A percentile compares a stretch with the other conserved stretches of the same genome.
Evolutionary conservation across 805 yeast species (phyloP).

Genomic region (Candida peoriensis): DNA sequence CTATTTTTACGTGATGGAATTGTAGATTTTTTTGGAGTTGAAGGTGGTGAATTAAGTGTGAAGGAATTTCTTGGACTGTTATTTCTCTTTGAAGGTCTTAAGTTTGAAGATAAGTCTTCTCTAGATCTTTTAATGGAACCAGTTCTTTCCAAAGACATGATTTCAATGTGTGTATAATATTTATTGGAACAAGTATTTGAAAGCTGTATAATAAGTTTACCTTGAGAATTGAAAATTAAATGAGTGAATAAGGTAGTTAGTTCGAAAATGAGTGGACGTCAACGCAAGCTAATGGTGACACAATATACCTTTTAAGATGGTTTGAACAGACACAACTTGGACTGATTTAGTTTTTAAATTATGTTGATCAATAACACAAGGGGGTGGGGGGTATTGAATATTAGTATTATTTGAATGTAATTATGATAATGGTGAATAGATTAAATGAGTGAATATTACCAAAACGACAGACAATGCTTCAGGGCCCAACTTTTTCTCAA

Average conservation of each 20-base stretch:
- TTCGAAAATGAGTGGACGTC: constrained; percentile 27
- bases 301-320: neutral
- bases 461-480: neutral
- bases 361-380: too few species aligned
- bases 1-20: constrained; percentile 7
- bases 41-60: constrained; percentile 13
- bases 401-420: too few species aligned
- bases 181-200: neutral
- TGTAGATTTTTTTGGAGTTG: constrained; percentile 13
- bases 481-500: too few species aligned
- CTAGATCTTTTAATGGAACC: constrained; percentile 19
- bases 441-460: neutral
- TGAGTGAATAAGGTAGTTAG: constrained; percentile 4
- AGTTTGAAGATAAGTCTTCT: constrained; percentile 11
- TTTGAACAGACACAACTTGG: too few species aligned
- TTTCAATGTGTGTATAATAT: neutral
- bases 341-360: too few species aligned
- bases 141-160: constrained; percentile 9
- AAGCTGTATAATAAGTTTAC: neutral
- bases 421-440: neutral
- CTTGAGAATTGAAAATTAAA: constrained; percentile 4
- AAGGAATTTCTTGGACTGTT: constrained; percentile 9
- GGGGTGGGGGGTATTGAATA: too few species aligned
- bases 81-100: constrained; percentile 18
- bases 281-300: constrained; percentile 29